Base-by-base conservation (phyloP, 148 eudicot genomes). In the Drosera capensis region DNA sequence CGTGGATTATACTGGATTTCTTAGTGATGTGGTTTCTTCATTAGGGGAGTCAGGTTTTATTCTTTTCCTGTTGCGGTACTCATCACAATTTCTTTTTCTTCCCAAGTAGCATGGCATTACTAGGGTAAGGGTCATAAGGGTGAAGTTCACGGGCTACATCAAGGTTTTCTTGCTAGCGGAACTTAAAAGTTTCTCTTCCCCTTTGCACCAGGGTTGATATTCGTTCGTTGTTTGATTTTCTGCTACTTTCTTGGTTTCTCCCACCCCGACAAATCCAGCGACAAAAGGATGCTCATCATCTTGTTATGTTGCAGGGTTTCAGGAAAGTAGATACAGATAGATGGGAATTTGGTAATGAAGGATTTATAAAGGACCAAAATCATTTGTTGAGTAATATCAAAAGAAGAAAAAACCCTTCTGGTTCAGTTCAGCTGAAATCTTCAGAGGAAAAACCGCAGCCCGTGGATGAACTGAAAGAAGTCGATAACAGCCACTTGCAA, bases 281-380 rank as follows among this genome's bases (percentile, higher is more conserved):
- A 34, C 2, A 11, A 11, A 11, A 34, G 9, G n/a, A 11, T 34
- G 3, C 11, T 34, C 38, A 34, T 5, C n/a, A 5, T 34, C 14
- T 34, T 34, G 38, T 34, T 4, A 4, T 34, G 11, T 34, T 34
- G 2, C 88, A 84, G 85, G 95, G 95, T 41, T 85, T 85, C 64
- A 70, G 76, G 45, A 85, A 85, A 68, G 70, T 62, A 3, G 95
- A 78, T 35, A 74, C 84, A 24, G 92, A 80, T 57, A 72, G 71
- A 15, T 85, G 82, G 78, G 78, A 74, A 59, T 85, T 85, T 38
- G 66, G 78, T 14, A 80, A 63, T 38, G 82, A 84, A 43, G 55
- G 65, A 35, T 84, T 84, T 49, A 31, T 77, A 23, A 85, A 67
- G 75, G 95, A 74, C 44, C 70, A 80, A 58, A 80, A 70, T 56